phyloP scores from a whole-genome alignment of 2,329 filamentous ascomycete genomes.

The Aspergillus sp. region DNA sequence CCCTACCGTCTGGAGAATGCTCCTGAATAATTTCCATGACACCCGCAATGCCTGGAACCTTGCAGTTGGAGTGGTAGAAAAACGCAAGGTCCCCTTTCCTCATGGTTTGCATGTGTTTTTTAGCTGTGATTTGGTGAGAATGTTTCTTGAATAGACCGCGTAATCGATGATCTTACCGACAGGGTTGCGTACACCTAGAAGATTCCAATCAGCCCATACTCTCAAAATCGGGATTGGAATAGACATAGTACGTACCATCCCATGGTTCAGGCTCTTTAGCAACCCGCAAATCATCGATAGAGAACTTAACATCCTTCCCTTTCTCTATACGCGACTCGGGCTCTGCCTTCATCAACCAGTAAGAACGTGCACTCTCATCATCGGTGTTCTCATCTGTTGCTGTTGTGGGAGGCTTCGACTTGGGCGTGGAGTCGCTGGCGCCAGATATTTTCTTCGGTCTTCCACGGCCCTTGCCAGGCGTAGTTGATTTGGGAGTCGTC shows the following conservation, averaged over 20 bases:
- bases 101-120: constrained; percentile 91
- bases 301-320: constrained; percentile 86
- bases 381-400: constrained; percentile 13
- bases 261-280: constrained; percentile 79
- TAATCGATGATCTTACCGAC: constrained; percentile 34
- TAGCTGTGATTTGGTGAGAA: constrained; percentile 51
- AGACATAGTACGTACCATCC: constrained; percentile 67
- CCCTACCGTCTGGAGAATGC: constrained; percentile 73
- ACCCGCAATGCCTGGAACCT: constrained; percentile 81
- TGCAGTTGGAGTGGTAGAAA: constrained; percentile 96
- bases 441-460: constrained; percentile 25
- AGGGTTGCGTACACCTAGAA: constrained; percentile 46
- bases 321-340: constrained; percentile 84
- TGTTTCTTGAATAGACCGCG: not conserved
- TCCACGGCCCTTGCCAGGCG: constrained; percentile 22
- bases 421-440: constrained; percentile 13
- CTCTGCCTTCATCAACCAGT: constrained; percentile 86
- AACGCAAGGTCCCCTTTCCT: constrained; percentile 88
- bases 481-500: constrained; percentile 11
- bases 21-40: constrained; percentile 87
- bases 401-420: constrained; percentile 17
- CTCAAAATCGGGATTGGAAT: not conserved
- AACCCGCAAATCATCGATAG: constrained; percentile 81
- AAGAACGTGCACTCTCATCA: constrained; percentile 45
- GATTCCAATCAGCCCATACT: not conserved